Evolutionary conservation across 257 asterid genomes (phyloP).

Genomic region (Solanum clarkiae): DNA sequence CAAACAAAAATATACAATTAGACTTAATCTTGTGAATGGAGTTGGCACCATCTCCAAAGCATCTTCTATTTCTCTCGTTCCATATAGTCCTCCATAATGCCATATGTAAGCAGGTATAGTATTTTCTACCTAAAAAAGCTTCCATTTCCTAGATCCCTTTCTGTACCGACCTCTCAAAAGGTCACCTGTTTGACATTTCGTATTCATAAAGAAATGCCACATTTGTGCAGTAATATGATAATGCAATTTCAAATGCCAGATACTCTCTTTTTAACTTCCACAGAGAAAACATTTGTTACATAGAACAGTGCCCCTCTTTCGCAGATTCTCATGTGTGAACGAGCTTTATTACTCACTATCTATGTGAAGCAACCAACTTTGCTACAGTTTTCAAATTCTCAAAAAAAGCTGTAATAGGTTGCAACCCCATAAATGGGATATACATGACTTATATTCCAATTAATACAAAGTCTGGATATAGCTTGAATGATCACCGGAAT

Average conservation of each 20-base stretch:
- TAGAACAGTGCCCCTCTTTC: neutral
- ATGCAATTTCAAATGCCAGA: neutral
- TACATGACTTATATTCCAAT: neutral
- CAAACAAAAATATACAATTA: neutral
- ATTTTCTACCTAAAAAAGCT: neutral
- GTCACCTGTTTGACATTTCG: neutral
- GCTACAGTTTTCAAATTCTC: neutral
- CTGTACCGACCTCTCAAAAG: neutral
- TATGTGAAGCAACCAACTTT: neutral
- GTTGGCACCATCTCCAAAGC: neutral
- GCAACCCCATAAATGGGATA: neutral
- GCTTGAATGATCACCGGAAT: neutral
- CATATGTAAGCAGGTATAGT: neutral
- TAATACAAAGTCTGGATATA: neutral
- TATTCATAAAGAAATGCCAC: neutral
- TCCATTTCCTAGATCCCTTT: neutral
- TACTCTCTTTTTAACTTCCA: neutral
- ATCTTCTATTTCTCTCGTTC: neutral
- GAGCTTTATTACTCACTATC: neutral
- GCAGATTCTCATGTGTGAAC: neutral
- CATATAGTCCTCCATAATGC: neutral
- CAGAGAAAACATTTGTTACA: neutral
- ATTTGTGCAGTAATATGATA: neutral
- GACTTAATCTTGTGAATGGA: neutral
- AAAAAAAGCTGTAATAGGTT: neutral